These are phyloP conservation scores for Phyllostachys edulis DNA, from an alignment of 176 grass and related monocot species.

Conservation along the genomic window DNA sequence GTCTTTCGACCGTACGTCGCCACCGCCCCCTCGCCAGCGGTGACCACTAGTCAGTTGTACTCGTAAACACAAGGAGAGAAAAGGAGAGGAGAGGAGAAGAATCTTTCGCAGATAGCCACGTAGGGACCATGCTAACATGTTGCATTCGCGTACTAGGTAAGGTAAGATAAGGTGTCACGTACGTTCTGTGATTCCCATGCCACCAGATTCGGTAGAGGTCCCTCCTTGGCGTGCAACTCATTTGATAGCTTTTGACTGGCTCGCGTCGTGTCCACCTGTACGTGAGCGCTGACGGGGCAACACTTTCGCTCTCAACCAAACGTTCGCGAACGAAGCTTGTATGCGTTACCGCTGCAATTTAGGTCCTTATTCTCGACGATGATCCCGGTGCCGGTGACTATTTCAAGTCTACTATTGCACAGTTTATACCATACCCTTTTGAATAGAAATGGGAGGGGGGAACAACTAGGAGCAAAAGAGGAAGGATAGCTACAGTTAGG, in stretches of 20 bases:
- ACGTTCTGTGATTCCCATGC: background rate
- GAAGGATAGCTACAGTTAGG: background rate
- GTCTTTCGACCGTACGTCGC: constrained; percentile 21
- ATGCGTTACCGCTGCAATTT: no score
- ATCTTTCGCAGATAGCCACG: background rate
- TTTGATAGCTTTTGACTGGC: background rate
- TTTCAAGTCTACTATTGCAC: background rate
- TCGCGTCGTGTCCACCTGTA: background rate
- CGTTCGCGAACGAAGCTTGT: no score
- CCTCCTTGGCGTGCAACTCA: background rate
- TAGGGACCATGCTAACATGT: constrained; percentile 2
- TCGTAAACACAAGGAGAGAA: background rate
- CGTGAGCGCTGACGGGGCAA: background rate
- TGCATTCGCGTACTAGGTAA: background rate
- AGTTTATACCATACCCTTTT: background rate
- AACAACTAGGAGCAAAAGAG: background rate
- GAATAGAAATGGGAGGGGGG: background rate
- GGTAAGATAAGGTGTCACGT: background rate
- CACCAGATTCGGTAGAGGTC: background rate
- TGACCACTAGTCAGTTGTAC: background rate
- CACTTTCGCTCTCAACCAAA: background rate
- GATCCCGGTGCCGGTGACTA: background rate
- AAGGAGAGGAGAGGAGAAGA: background rate
- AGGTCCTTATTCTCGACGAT: no score
- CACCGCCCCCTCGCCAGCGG: background rate